phyloP scores from a whole-genome alignment of 2,329 filamentous ascomycete species.

The Camillea tinctor region DNA sequence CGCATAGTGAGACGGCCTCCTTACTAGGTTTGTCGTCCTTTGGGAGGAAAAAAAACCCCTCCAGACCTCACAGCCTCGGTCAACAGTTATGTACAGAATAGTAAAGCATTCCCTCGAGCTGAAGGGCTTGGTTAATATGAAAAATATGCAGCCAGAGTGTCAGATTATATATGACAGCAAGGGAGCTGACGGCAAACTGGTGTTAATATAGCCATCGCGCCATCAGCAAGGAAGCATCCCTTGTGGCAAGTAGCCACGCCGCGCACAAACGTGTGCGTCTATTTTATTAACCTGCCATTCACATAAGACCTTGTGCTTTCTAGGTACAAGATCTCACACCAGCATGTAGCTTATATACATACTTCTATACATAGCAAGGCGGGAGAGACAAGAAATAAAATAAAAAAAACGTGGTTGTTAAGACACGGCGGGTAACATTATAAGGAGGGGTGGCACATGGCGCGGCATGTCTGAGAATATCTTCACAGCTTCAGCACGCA shows the following conservation, averaged over 20 bases:
- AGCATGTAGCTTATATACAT: not conserved
- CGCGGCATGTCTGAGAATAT: conserved; percentile 17
- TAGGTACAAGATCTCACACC: not conserved
- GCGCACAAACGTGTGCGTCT: not conserved
- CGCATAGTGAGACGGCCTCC: not conserved
- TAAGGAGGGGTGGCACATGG: conserved; percentile 14
- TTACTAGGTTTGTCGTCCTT: not conserved
- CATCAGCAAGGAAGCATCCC: not conserved
- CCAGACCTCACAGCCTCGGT: too few species aligned
- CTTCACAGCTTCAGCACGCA: conserved; percentile 1
- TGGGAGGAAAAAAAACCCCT: too few species aligned
- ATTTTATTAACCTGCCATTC: not conserved
- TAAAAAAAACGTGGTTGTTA: not conserved
- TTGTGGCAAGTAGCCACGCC: not conserved
- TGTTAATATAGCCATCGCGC: too few species aligned
- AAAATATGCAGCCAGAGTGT: not conserved
- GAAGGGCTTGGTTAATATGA: not conserved
- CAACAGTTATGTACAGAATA: not conserved
- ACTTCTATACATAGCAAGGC: not conserved
- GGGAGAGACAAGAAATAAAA: too few species aligned
- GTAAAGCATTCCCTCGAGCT: not conserved
- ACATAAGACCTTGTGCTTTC: not conserved
- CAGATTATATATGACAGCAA: not conserved
- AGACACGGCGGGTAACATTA: conserved; percentile 5
- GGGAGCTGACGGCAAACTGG: not conserved